Base-by-base conservation (phyloP, 257 asterid genomes). In the Scutellaria baicalensis region DNA sequence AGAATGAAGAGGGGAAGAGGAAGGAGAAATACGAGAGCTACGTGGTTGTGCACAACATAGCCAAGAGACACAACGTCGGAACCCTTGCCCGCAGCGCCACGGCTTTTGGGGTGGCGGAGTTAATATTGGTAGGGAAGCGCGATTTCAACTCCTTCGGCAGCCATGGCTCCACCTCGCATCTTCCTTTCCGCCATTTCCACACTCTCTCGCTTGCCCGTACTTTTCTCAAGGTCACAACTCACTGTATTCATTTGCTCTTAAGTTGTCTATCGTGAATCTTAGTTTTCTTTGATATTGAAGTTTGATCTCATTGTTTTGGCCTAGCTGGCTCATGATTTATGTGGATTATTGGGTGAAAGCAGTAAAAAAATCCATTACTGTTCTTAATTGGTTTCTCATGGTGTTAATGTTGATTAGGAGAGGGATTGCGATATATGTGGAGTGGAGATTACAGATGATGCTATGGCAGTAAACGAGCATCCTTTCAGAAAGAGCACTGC, bases 1-100 rank as follows among this genome's bases (percentile, higher is more conserved):
- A 80, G 57, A 68, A 75, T 52, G 78, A 64, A 57, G 83, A 57
- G 47, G 78, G 60, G 58, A 67, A 17, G 51, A 43, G 55, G 77
- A 69, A 69, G 48, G 84, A 68, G 63, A 73, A 75, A 59, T 75
- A 74, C 58, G 88, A 82, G 83, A 83, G 99, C 87, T 94, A 78
- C 48, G 97, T 91, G 45, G 40, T 94, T 36, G 94, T 94, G 35
- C 97, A 94, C 89, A 89, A 94, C 82, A 91, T 94, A 71, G 96
- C 97, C 23, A 94, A 94, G 86, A 86, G 97, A 81, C 99, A 94
- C 81, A 94, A 94, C 88, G 95, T 94, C 31, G 99, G 99, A 16
- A 94, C 99, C 33, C 83, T 94, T 66, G 97, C 97, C 31, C 91
- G 97, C 76, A 94, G 99, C 86, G 95, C 96, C 83, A 89, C 94